A percentile compares a stretch with the other conserved stretches of the same genome.
Evolutionary conservation across 1,284 basidiomycete species (phyloP).

Genomic region (Trametes pubescens): DNA sequence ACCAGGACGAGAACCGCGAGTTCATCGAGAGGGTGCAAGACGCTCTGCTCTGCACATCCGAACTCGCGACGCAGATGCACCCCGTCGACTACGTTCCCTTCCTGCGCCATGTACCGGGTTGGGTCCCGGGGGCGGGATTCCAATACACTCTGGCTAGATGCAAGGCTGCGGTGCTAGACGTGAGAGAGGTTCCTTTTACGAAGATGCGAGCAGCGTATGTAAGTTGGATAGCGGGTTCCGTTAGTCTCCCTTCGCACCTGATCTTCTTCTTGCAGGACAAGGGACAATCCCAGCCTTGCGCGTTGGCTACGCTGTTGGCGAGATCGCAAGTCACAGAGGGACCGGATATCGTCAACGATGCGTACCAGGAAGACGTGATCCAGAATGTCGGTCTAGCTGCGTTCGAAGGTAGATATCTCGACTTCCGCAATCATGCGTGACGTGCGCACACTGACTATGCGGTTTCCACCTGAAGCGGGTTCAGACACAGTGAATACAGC

Average conservation of each 20-base stretch:
- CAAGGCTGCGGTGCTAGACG: background rate
- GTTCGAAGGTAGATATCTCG: constrained; percentile 13
- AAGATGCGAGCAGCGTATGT: constrained; percentile 13
- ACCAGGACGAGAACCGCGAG: constrained; percentile 11
- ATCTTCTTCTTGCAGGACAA: too few species aligned
- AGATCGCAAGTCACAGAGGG: too few species aligned
- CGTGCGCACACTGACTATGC: too few species aligned
- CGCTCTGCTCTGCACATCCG: constrained; percentile 3
- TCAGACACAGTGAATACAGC: too few species aligned
- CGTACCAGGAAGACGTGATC: background rate
- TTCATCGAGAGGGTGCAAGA: constrained; percentile 5
- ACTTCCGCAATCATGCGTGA: too few species aligned
- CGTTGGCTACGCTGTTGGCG: too few species aligned
- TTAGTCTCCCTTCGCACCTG: too few species aligned
- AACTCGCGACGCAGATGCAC: constrained; percentile 3
- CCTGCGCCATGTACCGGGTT: constrained; percentile 23
- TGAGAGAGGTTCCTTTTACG: background rate
- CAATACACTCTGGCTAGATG: background rate
- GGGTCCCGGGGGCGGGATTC: constrained; percentile 22
- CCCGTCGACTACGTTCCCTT: constrained; percentile 27
- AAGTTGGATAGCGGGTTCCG: background rate
- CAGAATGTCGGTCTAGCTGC: constrained; percentile 19
- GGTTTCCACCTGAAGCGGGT: too few species aligned
- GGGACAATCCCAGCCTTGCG: too few species aligned
- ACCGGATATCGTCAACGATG: too few species aligned